Conservation (phyloP, 306 rosid genomes). For the Cicer pinnatifidum region DNA sequence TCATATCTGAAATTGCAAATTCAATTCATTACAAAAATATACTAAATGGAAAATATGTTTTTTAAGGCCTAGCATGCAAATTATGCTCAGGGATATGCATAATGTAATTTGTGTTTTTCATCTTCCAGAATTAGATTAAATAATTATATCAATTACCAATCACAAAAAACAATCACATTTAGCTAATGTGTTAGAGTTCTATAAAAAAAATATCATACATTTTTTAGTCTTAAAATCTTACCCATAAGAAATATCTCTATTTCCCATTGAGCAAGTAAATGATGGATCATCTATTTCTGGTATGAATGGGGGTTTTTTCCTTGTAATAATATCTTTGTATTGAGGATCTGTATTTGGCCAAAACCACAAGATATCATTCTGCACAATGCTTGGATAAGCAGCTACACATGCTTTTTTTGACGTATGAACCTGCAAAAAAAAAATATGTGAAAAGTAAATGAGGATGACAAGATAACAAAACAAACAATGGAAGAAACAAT, state of each 20-base stretch:
- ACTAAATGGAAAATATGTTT: not conserved
- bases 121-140: not conserved
- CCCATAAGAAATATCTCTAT: constrained; percentile 85
- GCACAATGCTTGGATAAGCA: constrained; percentile 79
- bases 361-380: constrained; percentile 79
- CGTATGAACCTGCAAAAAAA: constrained; percentile 66
- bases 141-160: constrained; percentile 16
- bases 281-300: constrained; percentile 80
- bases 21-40: constrained; percentile 32
- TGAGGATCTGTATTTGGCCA: constrained; percentile 90
- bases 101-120: constrained; percentile 20
- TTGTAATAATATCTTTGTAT: constrained; percentile 65
- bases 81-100: not conserved
- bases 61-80: not conserved
- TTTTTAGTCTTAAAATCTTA: constrained; percentile 46
- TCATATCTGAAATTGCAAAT: constrained; percentile 73
- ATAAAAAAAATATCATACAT: constrained; percentile 21
- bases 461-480: constrained; percentile 23
- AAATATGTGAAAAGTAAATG: constrained; percentile 35
- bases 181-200: constrained; percentile 1
- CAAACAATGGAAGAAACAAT: constrained; percentile 31
- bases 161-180: constrained; percentile 12
- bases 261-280: constrained; percentile 59
- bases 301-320: constrained; percentile 68
- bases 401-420: constrained; percentile 80